Evolutionary conservation across 179 eudicot genomes (phyloP).

Genomic region (Patellifolia procumbens): DNA sequence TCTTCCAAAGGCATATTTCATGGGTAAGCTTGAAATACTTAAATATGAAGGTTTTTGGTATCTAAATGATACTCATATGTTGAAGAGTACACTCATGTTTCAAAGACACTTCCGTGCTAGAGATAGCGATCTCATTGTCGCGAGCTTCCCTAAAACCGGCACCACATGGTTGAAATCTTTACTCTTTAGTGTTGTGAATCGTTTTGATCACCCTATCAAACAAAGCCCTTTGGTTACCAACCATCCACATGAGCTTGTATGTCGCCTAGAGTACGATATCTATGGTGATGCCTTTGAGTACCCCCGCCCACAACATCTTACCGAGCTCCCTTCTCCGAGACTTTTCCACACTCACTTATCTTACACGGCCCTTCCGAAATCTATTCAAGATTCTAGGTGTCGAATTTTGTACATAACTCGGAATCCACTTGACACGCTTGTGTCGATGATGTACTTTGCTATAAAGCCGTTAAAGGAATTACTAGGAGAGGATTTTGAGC

Average conservation of each 20-base stretch:
- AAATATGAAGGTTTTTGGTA: slow-evolving; percentile 17
- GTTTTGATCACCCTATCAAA: neutral
- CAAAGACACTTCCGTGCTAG: slow-evolving; percentile 16
- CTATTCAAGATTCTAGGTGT: too few relatives aligned
- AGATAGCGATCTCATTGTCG: slow-evolving; percentile 11
- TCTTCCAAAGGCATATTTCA: slow-evolving; percentile 5
- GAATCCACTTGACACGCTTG: too few relatives aligned
- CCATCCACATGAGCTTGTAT: slow-evolving; percentile 19
- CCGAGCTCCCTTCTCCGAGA: neutral
- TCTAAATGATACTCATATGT: neutral
- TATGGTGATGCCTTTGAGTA: slow-evolving; percentile 1
- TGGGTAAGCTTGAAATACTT: slow-evolving; percentile 5
- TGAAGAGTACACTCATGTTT: slow-evolving; percentile 12
- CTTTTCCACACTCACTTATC: slow-evolving; percentile 4
- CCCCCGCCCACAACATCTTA: neutral
- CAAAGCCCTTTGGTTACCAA: slow-evolving; percentile 12
- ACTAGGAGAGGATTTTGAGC: too few relatives aligned
- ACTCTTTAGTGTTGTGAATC: slow-evolving; percentile 10
- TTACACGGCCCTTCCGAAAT: too few relatives aligned
- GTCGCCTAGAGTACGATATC: neutral
- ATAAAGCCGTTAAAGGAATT: too few relatives aligned
- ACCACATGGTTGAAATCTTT: slow-evolving; percentile 18
- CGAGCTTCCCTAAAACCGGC: slow-evolving; percentile 23
- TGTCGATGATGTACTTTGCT: too few relatives aligned
- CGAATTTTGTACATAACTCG: too few relatives aligned